Conservation (phyloP, 148 eudicot species). For the Talinum fruticosum region DNA sequence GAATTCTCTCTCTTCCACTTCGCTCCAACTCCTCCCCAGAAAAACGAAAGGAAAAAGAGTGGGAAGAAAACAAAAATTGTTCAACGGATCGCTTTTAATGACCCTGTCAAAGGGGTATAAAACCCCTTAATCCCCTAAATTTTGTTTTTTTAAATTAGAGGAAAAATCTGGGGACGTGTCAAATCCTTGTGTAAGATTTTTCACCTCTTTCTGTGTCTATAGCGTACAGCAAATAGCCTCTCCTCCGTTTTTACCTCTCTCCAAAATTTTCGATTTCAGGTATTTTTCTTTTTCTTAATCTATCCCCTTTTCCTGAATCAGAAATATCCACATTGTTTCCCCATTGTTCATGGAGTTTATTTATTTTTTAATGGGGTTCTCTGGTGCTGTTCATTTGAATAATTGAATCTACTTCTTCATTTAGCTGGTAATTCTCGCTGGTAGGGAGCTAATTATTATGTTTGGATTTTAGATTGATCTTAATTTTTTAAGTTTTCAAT, state of each 20-base stretch:
- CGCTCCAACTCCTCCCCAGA: not conserved
- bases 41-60: not conserved
- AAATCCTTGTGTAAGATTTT: slow-evolving; percentile 11
- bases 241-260: slow-evolving; percentile 6
- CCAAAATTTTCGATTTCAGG: slow-evolving; percentile 13
- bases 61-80: not conserved
- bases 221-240: slow-evolving; percentile 10
- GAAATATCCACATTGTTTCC: not conserved
- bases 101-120: not conserved
- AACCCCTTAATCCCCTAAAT: not conserved
- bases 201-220: slow-evolving; percentile 8
- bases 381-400: not conserved
- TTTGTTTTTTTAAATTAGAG: too few species aligned
- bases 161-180: slow-evolving; percentile 8
- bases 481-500: too few species aligned
- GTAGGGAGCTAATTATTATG: not conserved
- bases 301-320: not conserved
- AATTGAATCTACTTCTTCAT: not conserved
- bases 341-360: not conserved
- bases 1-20: not conserved
- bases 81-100: not conserved
- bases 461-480: too few species aligned
- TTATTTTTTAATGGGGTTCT: not conserved
- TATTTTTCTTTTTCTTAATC: not conserved
- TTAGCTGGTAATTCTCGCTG: not conserved